Percentiles rank a stretch among this genome's conserved stretches.
Conservation (phyloP, 371 early-diverging fungal species). For the Mucor saturninus region DNA sequence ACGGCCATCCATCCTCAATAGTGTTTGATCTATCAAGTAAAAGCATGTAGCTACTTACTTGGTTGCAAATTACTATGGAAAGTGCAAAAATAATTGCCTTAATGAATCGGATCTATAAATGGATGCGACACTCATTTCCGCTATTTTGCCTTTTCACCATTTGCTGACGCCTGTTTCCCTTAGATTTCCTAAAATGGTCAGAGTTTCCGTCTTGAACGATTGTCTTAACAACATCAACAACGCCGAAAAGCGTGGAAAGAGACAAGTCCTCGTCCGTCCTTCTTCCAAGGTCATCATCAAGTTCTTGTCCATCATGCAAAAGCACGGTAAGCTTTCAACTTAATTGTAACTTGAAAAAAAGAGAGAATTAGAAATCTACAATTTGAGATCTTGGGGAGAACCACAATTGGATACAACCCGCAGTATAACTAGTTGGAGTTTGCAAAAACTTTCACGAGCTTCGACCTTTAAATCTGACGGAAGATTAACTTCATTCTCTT, state of each 20-base stretch:
- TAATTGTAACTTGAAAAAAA: not conserved
- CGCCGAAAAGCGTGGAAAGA: conserved; percentile 98
- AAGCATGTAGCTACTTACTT: conserved; percentile 2
- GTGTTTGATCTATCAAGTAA: conserved; percentile 2
- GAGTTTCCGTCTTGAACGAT: conserved; percentile 76
- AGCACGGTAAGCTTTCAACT: conserved; percentile 76
- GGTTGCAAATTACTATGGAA: conserved; percentile 4
- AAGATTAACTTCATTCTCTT: conserved; percentile 47
- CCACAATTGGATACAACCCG: conserved; percentile 29
- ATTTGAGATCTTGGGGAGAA: not conserved
- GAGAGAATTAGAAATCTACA: not conserved
- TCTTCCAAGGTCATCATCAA: conserved; percentile 97
- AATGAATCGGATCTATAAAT: conserved; percentile 14
- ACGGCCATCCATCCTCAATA: conserved; percentile 8
- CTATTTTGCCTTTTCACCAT: conserved; percentile 4
- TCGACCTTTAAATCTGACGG: conserved; percentile 77
- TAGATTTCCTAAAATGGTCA: conserved; percentile 37
- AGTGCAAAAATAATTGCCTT: conserved; percentile 5
- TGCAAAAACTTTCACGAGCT: conserved; percentile 29
- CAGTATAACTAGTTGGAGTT: conserved; percentile 76
- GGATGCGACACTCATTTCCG: conserved; percentile 18
- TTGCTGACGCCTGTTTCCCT: not conserved
- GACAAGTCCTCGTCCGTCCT: conserved; percentile 96
- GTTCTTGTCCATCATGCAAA: conserved; percentile 99
- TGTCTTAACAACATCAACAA: conserved; percentile 99